A percentile compares a stretch with the other conserved stretches of the same genome.
Conservation (phyloP, 1,284 basidiomycete genomes). For the Sporisorium reilianum region DNA sequence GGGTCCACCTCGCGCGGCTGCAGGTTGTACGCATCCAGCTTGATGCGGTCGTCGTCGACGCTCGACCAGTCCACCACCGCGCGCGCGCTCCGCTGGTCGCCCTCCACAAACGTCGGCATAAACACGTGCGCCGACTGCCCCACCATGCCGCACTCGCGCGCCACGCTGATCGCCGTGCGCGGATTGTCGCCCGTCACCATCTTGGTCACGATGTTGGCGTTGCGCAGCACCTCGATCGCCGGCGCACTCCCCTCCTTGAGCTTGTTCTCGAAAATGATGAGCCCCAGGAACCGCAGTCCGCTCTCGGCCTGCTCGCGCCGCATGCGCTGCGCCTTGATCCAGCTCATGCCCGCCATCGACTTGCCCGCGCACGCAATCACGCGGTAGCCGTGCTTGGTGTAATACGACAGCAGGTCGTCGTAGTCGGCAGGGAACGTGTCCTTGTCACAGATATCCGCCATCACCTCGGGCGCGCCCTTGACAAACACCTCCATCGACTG, state of each 20-base stretch:
- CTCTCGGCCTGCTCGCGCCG: conserved; percentile 95
- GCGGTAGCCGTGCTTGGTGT: conserved; percentile 95
- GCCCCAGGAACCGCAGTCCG: conserved; percentile 88
- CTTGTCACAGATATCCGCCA: conserved; percentile 83
- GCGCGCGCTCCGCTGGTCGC: conserved; percentile 74
- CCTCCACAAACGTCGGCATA: conserved; percentile 82
- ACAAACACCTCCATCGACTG: conserved; percentile 97
- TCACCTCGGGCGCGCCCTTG: conserved; percentile 98
- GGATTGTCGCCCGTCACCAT: conserved; percentile 99
- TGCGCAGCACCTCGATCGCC: conserved; percentile 87
- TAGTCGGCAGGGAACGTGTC: conserved; percentile 83
- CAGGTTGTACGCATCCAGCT: conserved; percentile 85
- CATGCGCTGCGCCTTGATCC: conserved; percentile 97
- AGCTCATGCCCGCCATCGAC: conserved; percentile 90
- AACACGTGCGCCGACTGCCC: conserved; percentile 93
- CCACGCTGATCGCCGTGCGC: conserved; percentile 95
- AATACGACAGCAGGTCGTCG: conserved; percentile 94
- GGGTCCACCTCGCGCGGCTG: conserved; percentile 72
- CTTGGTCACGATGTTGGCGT: conserved; percentile 90
- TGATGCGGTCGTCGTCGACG: conserved; percentile 88
- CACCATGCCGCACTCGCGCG: conserved; percentile 91
- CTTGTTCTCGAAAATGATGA: conserved; percentile 99
- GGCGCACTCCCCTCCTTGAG: conserved; percentile 92
- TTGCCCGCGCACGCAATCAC: conserved; percentile 99
- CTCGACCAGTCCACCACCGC: conserved; percentile 89